Evolutionary conservation across 345 rosid species (phyloP).

Genomic region (Mercurialis annua): DNA sequence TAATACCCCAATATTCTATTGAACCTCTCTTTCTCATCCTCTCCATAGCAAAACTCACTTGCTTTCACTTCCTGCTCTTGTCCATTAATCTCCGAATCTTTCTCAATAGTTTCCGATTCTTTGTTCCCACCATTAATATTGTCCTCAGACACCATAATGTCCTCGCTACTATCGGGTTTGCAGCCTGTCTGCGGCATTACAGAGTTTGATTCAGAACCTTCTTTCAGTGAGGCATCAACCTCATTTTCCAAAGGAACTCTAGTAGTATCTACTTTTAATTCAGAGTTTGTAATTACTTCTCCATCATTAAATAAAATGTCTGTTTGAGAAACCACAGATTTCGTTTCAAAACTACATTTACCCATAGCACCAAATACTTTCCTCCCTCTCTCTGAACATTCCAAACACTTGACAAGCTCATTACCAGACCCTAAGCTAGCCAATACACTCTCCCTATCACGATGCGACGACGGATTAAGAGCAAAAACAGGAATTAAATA

Average conservation of each 20-base stretch:
- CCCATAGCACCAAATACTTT: constrained; percentile 69
- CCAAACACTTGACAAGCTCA: constrained; percentile 73
- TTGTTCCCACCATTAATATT: not conserved
- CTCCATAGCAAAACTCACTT: constrained; percentile 54
- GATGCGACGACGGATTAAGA: constrained; percentile 67
- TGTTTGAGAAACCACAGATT: constrained; percentile 25
- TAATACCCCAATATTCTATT: constrained; percentile 67
- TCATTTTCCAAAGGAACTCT: constrained; percentile 18
- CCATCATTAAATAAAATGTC: constrained; percentile 36
- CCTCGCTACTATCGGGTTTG: not conserved
- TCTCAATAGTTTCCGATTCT: not conserved
- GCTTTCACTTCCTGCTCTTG: constrained; percentile 21
- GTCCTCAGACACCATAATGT: not conserved
- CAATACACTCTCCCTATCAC: constrained; percentile 76
- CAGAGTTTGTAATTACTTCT: constrained; percentile 19
- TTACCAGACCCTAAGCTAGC: constrained; percentile 65
- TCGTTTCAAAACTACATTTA: constrained; percentile 40
- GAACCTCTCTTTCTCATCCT: constrained; percentile 72
- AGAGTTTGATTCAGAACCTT: not conserved
- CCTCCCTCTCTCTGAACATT: constrained; percentile 82
- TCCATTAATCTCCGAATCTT: constrained; percentile 10
- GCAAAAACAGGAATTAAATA: constrained; percentile 86
- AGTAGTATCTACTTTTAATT: constrained; percentile 18
- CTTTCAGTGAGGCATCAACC: not conserved
- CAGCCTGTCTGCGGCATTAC: not conserved